Base-by-base conservation (phyloP, 2,329 filamentous ascomycete genomes). In the Venturia nashicola region DNA sequence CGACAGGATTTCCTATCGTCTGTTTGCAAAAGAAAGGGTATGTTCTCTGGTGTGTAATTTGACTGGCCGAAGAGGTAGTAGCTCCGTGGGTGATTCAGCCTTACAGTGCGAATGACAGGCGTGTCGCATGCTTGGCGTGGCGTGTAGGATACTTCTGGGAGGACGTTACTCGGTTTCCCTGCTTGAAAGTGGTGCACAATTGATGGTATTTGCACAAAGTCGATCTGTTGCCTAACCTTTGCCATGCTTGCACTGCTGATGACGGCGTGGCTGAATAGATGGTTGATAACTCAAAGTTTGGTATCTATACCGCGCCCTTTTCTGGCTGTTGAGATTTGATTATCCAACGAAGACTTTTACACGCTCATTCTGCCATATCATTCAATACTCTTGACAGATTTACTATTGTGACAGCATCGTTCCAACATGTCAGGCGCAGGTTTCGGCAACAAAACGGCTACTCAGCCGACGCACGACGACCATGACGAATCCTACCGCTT, bases 401-500 rank as follows among this genome's bases (percentile, higher is more conserved):
- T 51, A 14, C 27, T 5, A 11, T 51, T 12, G 20, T 14, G 14
- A 14, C 46, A 51, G 23, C 46, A 43, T 8, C 11, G 23, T n/a
- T 43, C 8, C 42, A 63, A 9, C 20, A 63, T 63, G 61, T 46
- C 51, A 54, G 48, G 48, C 48, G 51, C 51, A 34, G 69, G 69
- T 61, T 66, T 63, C 60, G 69, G 66, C 61, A 66, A 67, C 59
- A 66, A 61, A 61, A 73, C 67, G 59, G 69, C 60, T 27, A 16
- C 65, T 7, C 62, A 63, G 42, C 43, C 70, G 18, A 60, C 65
- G 11, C 65, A 23, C 44, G 40, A 55, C 27, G 65, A 70, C 61
- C 68, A 67, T 64, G 61, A 73, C 32, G 74, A 73, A 34, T 57
- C 51, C 6, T 57, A 57, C 1, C 71, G 71, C 14, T 71, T 74